These are phyloP conservation scores for Fusarium gaditjirri DNA, from an alignment of 2,329 filamentous ascomycete genomes.

Conservation along the genomic window DNA sequence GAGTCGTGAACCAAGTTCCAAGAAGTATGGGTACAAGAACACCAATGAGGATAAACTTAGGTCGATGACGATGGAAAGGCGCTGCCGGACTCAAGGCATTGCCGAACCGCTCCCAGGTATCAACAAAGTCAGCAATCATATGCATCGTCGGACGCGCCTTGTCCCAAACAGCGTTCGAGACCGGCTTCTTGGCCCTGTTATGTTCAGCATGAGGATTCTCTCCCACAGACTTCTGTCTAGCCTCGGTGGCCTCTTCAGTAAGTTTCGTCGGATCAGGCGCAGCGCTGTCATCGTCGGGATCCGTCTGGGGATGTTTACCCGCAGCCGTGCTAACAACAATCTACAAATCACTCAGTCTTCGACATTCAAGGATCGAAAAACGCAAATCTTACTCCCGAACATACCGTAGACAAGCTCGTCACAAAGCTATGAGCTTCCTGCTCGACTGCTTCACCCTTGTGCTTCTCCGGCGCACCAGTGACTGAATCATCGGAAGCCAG, in stretches of 20 bases:
- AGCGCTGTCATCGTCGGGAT: constrained; percentile 63
- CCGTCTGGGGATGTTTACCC: constrained; percentile 78
- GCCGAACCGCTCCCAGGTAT: constrained; percentile 63
- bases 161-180: constrained; percentile 80
- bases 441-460: constrained; percentile 85
- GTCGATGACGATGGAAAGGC: constrained; percentile 66
- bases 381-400: constrained; percentile 46
- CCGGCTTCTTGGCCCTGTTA: constrained; percentile 82
- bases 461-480: constrained; percentile 84
- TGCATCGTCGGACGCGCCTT: constrained; percentile 80
- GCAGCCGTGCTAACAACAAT: constrained; percentile 80
- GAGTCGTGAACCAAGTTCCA: constrained; percentile 62
- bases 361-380: neutral
- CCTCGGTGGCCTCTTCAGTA: constrained; percentile 52
- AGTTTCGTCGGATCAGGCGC: constrained; percentile 62
- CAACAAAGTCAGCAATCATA: constrained; percentile 56
- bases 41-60: constrained; percentile 64
- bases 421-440: constrained; percentile 86
- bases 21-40: constrained; percentile 64
- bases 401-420: constrained; percentile 66
- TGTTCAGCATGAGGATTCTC: constrained; percentile 55
- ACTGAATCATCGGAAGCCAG: constrained; percentile 80
- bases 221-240: constrained; percentile 58
- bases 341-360: constrained; percentile 37
- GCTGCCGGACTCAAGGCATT: constrained; percentile 71